Base-by-base conservation (phyloP, 1,284 basidiomycete species). In the Taiwanofungus camphoratus region DNA sequence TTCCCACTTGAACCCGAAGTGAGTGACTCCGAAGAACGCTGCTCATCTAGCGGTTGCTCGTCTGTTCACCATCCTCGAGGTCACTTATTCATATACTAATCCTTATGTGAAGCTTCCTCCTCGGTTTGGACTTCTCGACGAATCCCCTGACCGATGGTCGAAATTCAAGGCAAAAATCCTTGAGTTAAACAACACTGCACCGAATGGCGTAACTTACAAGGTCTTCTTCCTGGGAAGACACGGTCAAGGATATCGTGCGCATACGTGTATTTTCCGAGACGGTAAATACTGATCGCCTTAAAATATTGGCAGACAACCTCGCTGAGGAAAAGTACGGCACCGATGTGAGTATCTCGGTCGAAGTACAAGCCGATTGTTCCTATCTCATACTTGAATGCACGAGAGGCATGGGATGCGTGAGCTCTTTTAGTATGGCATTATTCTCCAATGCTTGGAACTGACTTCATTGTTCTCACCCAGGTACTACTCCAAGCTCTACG, bases 301-400 rank as follows among this genome's bases (percentile, higher is more conserved):
- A 36, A 40, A 29, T n/a, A n/a, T 35, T 22, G 26, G 40, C 47
- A 87, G 84, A 91, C 60, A 91, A 91, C 48, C 68, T 86, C 5
- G 91, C 70, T 0, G 79, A 84, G 52, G 61, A 62, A 7, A 84
- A 86, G 55, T 87, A 92, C 56, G 87, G 88, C 0, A 71, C 70
- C 1, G 49, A 69, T 57, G 77, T 76, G 48, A 48, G 69, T 18
- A n/a, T 20, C 7, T 7, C 16, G n/a, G n/a, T n/a, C n/a, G n/a
- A n/a, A n/a, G n/a, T n/a, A n/a, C n/a, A n/a, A n/a, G n/a, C 29
- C n/a, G 33, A 13, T 39, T 13, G 19, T 19, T 20, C 48, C 23
- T 4, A 12, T 15, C 24, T 32, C 45, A 50, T 18, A 3, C 16
- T 13, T 32, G n/a, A 19, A 19, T 38, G 7, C 7, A 20, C 27